Evolutionary conservation across 306 rosid genomes (phyloP), one percentile per base, ranked within the genome.

Genomic region (Medicago arabica): DNA sequence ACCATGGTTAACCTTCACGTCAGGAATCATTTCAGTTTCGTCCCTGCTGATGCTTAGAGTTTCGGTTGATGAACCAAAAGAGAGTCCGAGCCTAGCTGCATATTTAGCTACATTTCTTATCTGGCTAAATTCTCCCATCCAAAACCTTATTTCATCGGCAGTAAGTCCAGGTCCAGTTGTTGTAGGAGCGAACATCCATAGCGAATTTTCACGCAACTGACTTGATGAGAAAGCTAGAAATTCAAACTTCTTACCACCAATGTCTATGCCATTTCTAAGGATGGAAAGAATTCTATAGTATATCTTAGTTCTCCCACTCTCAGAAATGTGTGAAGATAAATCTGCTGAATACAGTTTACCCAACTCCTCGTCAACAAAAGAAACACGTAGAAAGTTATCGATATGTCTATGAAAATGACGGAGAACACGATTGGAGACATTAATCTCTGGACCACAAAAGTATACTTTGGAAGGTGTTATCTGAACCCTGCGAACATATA

Each of bases 181-280:
- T n/a, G 93, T 61, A 54, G 68, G 75, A 86, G 98, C 96, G 2
- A 23, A 23, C 28, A 93, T 93, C 98, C 98, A 93, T 25, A 75
- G 14, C n/a, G 97, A 89, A 80, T 84, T 89, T 8, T 93, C 98
- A 53, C 97, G 83, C 77, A 93, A 69, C 55, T 91, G 97, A 85
- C 98, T 93, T 10, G 98, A 84, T 2, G 98, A 93, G 85, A 89
- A 93, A 36, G 97, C 98, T 2, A 91, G 89, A 87, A 91, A 91
- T 47, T 91, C 91, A 80, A 91, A 93, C 76, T 74, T 91, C 85
- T 88, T 93, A 6, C 82, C 87, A 31, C 97, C 93, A 85, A 91
- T 80, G 8, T 75, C 65, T 15, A 93, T 80, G 49, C 98, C 98
- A 38, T 89, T 63, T 78, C 76, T 78, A 40, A 93, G 88, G 64